Conservation (phyloP, 2,329 filamentous ascomycete genomes). For the Cladophialophora yegresii region DNA sequence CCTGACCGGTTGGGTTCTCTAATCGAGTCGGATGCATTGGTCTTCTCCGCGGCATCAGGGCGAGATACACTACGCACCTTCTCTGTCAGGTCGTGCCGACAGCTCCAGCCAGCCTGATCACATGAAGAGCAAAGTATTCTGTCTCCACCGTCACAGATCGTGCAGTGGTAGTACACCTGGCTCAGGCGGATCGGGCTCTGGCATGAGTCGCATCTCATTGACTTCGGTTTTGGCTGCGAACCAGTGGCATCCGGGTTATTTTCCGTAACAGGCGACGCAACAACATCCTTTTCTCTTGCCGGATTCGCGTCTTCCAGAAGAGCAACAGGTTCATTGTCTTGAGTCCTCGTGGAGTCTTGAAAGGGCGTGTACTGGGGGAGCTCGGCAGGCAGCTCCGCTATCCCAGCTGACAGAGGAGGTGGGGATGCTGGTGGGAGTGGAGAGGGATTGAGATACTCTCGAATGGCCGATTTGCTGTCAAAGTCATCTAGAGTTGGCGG, state of each 20-base stretch:
- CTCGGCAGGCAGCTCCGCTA: conserved; percentile 33
- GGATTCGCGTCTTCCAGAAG: conserved; percentile 20
- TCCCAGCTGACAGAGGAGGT: conserved; percentile 13
- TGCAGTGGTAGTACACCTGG: conserved; percentile 36
- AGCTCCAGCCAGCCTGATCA: conserved; percentile 33
- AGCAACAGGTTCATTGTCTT: conserved; percentile 24
- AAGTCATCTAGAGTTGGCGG: conserved; percentile 33
- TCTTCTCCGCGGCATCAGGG: background rate
- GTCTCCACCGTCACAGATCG: conserved; percentile 34
- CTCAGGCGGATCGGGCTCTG: conserved; percentile 32
- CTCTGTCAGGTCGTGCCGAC: conserved; percentile 34
- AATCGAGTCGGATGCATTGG: background rate
- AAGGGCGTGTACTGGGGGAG: conserved; percentile 33
- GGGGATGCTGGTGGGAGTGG: conserved; percentile 5
- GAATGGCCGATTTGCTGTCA: conserved; percentile 31
- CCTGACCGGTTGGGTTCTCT: conserved; percentile 18
- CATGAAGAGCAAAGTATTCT: conserved; percentile 34
- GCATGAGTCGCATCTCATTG: conserved; percentile 36
- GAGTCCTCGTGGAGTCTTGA: conserved; percentile 27
- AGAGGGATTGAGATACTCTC: conserved; percentile 27
- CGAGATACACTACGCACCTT: conserved; percentile 32
- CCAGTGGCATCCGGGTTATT: background rate
- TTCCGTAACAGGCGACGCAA: background rate
- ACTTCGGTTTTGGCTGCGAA: conserved; percentile 17
- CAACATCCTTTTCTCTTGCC: conserved; percentile 10